A percentile compares a stretch with the other conserved stretches of the same genome.
Conservation (phyloP, 139 green algal genomes). For the Picochlorum sp. region DNA sequence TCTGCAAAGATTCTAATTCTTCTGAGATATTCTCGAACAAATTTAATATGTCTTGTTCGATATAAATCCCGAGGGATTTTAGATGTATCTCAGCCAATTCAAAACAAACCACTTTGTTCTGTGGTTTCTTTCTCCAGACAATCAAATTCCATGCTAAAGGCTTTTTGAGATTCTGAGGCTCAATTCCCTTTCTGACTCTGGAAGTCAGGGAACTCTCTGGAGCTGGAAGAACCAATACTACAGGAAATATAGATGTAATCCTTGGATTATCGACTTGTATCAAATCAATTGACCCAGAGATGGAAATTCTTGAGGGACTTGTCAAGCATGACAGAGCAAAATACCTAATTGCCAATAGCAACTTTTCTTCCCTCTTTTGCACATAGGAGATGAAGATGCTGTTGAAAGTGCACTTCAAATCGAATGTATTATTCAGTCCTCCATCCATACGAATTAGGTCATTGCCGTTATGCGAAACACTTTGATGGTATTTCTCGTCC, state of each 20-base stretch:
- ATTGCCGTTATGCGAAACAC: no score
- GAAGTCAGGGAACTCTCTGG: conserved; percentile 9
- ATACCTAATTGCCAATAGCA: no score
- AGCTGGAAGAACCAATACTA: conserved; percentile 31
- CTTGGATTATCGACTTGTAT: conserved; percentile 62
- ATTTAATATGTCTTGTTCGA: conserved; percentile 50
- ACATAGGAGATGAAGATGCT: no score
- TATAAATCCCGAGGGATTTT: conserved; percentile 39
- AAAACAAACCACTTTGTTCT: conserved; percentile 57
- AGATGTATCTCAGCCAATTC: conserved; percentile 44
- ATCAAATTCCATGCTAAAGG: conserved; percentile 24
- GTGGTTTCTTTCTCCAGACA: conserved; percentile 51
- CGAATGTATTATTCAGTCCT: no score
- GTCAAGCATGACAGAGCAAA: no score
- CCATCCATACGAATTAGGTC: no score
- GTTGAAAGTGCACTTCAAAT: no score
- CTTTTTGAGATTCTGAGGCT: background rate
- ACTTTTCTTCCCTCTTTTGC: no score
- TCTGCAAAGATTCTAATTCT: background rate
- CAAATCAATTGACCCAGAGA: background rate
- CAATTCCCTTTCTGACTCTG: conserved; percentile 7
- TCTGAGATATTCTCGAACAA: background rate
- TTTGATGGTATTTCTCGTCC: conserved; percentile 33
- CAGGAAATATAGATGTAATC: conserved; percentile 36
- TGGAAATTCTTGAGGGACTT: conserved; percentile 23